phyloP scores from a whole-genome alignment of 768 basidiomycete genomes.

The Suillus tomentosus region DNA sequence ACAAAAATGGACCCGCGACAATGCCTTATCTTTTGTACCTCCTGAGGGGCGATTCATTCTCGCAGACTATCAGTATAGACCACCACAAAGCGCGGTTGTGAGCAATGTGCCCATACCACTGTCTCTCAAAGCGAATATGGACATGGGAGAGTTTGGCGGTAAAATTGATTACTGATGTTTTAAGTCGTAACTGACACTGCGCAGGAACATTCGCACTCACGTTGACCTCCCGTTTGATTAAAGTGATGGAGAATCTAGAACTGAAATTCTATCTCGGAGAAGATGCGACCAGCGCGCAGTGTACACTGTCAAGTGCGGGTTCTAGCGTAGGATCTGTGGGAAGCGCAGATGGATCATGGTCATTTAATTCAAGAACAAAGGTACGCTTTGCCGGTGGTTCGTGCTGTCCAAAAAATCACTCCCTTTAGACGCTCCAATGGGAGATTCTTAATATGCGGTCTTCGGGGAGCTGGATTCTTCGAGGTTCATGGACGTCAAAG shows the following conservation, averaged over 20 bases:
- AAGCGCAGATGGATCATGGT: conserved; percentile 67
- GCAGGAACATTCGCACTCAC: conserved; percentile 62
- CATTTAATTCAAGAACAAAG: conserved; percentile 70
- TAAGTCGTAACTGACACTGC: not conserved
- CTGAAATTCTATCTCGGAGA: conserved; percentile 78
- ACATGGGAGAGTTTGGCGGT: conserved; percentile 35
- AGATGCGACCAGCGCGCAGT: conserved; percentile 71
- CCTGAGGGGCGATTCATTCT: conserved; percentile 89
- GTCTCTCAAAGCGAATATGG: conserved; percentile 46
- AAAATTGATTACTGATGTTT: not conserved
- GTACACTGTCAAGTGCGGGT: conserved; percentile 60
- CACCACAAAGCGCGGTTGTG: conserved; percentile 36
- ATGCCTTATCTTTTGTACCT: conserved; percentile 85
- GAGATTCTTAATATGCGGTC: conserved; percentile 68
- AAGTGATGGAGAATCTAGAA: conserved; percentile 68
- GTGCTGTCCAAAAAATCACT: not conserved
- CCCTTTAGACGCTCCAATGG: conserved; percentile 74
- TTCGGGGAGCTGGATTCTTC: conserved; percentile 69
- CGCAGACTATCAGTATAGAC: conserved; percentile 76
- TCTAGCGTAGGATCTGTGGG: conserved; percentile 45
- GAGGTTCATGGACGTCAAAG: conserved; percentile 76
- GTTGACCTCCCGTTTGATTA: conserved; percentile 63
- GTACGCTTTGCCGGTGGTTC: conserved; percentile 37
- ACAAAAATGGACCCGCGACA: conserved; percentile 77
- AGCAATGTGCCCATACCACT: conserved; percentile 56